A percentile compares a stretch with the other conserved stretches of the same genome.
Conservation (phyloP, 352 stramenopile species). For the Pythium sp. region DNA sequence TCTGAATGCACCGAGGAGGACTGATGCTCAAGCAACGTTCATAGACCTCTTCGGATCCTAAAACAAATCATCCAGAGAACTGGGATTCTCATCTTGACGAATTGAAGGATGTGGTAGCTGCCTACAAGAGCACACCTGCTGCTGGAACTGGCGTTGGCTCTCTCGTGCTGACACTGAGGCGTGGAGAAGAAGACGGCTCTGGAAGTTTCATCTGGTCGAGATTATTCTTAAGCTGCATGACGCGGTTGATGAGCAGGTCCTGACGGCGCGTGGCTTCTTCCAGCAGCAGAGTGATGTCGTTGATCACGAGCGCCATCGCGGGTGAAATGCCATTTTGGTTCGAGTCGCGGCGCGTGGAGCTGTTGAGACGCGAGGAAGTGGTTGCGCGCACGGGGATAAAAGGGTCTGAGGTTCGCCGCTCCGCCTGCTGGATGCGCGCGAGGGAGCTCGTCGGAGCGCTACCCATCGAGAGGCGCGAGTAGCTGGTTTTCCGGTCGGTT, state of each 20-base stretch:
- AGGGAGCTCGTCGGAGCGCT: constrained; percentile 7
- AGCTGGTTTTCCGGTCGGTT: background rate
- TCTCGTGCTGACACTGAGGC: background rate
- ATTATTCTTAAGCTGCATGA: constrained; percentile 35
- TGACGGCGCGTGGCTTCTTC: constrained; percentile 49
- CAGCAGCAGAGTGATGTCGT: constrained; percentile 33
- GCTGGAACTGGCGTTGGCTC: background rate
- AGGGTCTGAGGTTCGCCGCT: constrained; percentile 26
- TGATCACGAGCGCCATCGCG: constrained; percentile 44
- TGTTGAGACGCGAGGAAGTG: constrained; percentile 37
- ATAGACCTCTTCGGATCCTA: no score
- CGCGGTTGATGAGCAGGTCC: constrained; percentile 37
- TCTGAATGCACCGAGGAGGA: no score
- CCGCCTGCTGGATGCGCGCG: constrained; percentile 19
- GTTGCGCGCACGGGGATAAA: constrained; percentile 26
- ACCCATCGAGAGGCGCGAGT: constrained; percentile 12
- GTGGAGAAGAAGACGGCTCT: background rate
- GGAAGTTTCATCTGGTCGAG: constrained; percentile 25
- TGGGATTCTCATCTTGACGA: background rate
- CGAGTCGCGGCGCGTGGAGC: constrained; percentile 27
- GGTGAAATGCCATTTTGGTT: constrained; percentile 23
- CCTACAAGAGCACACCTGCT: background rate
- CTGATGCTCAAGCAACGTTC: no score
- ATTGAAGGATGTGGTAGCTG: background rate
- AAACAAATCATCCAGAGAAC: no score